These are phyloP conservation scores for Fusarium guadeloupense DNA, from an alignment of 2,329 filamentous ascomycete species.

Conservation along the genomic window DNA sequence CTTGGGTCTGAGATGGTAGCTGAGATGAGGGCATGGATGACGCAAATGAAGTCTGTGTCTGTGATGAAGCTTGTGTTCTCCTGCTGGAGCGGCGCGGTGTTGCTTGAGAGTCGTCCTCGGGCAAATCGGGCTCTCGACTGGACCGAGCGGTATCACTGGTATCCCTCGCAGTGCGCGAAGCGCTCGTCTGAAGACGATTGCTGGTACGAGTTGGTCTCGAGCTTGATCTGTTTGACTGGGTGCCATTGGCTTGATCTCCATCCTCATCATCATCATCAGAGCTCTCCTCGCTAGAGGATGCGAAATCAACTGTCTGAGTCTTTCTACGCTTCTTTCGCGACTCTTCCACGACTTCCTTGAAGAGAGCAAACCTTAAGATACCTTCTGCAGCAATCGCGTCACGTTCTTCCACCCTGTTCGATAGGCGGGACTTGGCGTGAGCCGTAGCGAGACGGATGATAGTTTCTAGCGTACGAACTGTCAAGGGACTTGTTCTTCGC, in stretches of 20 bases:
- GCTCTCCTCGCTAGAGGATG: slow-evolving; percentile 67
- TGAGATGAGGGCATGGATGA: slow-evolving; percentile 84
- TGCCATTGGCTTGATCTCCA: slow-evolving; percentile 65
- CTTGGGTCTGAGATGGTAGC: slow-evolving; percentile 58
- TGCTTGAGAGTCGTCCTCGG: slow-evolving; percentile 47
- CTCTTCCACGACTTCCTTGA: slow-evolving; percentile 90
- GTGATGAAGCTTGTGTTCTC: slow-evolving; percentile 51
- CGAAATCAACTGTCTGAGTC: slow-evolving; percentile 65
- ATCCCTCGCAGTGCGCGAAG: slow-evolving; percentile 27
- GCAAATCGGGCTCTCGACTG: slow-evolving; percentile 52
- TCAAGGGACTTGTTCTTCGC: slow-evolving; percentile 92
- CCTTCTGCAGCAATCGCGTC: slow-evolving; percentile 89
- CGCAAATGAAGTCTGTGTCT: slow-evolving; percentile 71
- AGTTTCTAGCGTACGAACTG: slow-evolving; percentile 95
- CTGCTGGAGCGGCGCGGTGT: slow-evolving; percentile 56
- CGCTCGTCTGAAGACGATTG: slow-evolving; percentile 37
- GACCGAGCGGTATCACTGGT: slow-evolving; percentile 39
- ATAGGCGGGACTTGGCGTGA: slow-evolving; percentile 91
- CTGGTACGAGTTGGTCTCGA: slow-evolving; percentile 46
- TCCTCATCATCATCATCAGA: slow-evolving; percentile 67
- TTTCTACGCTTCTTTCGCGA: slow-evolving; percentile 86
- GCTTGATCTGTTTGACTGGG: slow-evolving; percentile 37
- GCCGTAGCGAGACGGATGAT: slow-evolving; percentile 97
- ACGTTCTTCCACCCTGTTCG: slow-evolving; percentile 85
- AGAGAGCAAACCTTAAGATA: slow-evolving; percentile 92